Percentiles rank a stretch among this genome's conserved stretches.
Evolutionary conservation across 805 yeast species (phyloP).

Genomic region (Teunomyces pallodes): DNA sequence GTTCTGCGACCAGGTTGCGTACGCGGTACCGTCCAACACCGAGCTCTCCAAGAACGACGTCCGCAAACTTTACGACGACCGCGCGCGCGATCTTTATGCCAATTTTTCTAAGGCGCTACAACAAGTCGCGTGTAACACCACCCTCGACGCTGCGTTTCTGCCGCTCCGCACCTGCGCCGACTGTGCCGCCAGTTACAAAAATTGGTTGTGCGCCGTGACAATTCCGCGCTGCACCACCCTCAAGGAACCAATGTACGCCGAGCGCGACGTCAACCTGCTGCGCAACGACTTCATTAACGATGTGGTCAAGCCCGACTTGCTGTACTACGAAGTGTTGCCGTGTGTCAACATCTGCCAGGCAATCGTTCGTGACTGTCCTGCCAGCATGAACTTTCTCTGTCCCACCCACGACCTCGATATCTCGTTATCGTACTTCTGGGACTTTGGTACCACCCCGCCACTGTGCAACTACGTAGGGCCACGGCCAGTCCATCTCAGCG

Average conservation of each 20-base stretch:
- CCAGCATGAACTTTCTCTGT: constrained; percentile 70
- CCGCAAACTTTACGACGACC: constrained; percentile 53
- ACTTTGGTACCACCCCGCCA: constrained; percentile 20
- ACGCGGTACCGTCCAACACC: constrained; percentile 67
- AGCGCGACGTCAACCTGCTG: constrained; percentile 48
- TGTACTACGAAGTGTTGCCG: constrained; percentile 80
- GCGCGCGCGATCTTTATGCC: constrained; percentile 53
- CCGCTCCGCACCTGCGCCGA: constrained; percentile 71
- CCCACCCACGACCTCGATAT: constrained; percentile 48
- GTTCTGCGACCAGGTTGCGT: constrained; percentile 81
- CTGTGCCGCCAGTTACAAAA: constrained; percentile 67
- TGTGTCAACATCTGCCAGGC: constrained; percentile 79
- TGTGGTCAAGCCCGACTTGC: constrained; percentile 49
- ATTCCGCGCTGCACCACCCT: constrained; percentile 80
- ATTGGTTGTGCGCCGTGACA: constrained; percentile 87
- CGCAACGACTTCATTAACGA: constrained; percentile 60
- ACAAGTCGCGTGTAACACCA: constrained; percentile 72
- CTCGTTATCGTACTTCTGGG: constrained; percentile 45
- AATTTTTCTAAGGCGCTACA: constrained; percentile 77
- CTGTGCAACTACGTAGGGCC: constrained; percentile 40
- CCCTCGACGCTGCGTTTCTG: constrained; percentile 64
- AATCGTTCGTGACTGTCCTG: constrained; percentile 81
- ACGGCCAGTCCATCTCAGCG: constrained; percentile 4
- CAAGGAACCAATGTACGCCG: constrained; percentile 41
- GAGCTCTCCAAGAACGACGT: constrained; percentile 15